Evolutionary conservation across 73 alveolate species (phyloP), one percentile per base, ranked within the genome.

Genomic region (Urostyla sp.): DNA sequence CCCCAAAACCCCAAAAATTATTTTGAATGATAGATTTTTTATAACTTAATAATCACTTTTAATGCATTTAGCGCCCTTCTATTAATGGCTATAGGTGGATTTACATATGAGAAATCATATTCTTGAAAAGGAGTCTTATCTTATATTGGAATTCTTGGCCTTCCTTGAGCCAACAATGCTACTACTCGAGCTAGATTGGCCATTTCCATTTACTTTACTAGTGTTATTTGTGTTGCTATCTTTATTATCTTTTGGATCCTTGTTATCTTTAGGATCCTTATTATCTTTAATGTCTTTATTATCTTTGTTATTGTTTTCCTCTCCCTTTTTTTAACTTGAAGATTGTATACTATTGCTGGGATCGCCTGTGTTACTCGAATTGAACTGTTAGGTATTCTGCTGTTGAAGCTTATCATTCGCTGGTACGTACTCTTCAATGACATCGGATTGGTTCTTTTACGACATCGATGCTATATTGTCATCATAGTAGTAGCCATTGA

Each of bases 401-500:
- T 35, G 66, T 66, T 18, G 63, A 32, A 27, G 66, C 63, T 43
- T 44, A 24, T n/a, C n/a, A n/a, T n/a, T n/a, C n/a, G n/a, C n/a
- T 6, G 80, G 80, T 1, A 66, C 43, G 44, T 66, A 63, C 48
- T 66, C 80, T 27, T 66, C 80, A 21, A 66, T 66, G 13, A 66
- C 63, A 50, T 11, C 34, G 24, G 34, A 24, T n/a, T 59, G 66
- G 26, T 66, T 66, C 43, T 66, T 43, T 13, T 20, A 27, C 7
- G 26, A 16, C n/a, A 46, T 60, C 30, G 37, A 53, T 18, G 72
- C 36, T 8, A 73, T 73, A 7, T 52, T 73, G 15, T 73, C 74
- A 53, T 73, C 86, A 34, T 73, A 54, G 34, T 73, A 73, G 52
- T 73, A 73, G 40, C 86, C 86, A 26, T 73, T 73, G 50, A 73